A percentile compares a stretch with the other conserved stretches of the same genome.
Evolutionary conservation across 2,329 filamentous ascomycete species (phyloP).

Genomic region (Tolypocladium tundrense): DNA sequence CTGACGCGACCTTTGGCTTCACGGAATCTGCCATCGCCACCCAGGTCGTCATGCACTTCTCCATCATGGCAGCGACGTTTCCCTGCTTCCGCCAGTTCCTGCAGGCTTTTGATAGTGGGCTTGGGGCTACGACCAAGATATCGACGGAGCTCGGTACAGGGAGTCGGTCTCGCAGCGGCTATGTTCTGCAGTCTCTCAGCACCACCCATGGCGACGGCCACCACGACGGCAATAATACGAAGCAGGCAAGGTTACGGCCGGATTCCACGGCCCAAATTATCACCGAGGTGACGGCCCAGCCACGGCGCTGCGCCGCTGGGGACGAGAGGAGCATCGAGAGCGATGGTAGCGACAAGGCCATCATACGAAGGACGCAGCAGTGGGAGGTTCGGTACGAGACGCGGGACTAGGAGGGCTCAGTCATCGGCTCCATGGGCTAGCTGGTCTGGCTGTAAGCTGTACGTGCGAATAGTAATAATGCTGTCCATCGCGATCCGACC

Average conservation of each 20-base stretch:
- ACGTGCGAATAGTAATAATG: background rate
- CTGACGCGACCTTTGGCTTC: slow-evolving; percentile 1
- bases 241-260: background rate
- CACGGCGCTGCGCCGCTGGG: background rate
- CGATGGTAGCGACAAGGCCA: slow-evolving; percentile 8
- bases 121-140: slow-evolving; percentile 9
- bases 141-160: slow-evolving; percentile 1
- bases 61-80: slow-evolving; percentile 10
- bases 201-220: background rate
- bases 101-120: slow-evolving; percentile 8
- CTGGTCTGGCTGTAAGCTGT: background rate
- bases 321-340: slow-evolving; percentile 7
- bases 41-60: slow-evolving; percentile 10
- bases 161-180: slow-evolving; percentile 1
- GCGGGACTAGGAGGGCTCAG: background rate
- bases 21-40: slow-evolving; percentile 5
- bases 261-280: slow-evolving; percentile 1
- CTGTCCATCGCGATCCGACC: background rate
- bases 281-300: background rate
- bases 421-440: background rate
- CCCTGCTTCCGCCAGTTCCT: slow-evolving; percentile 10
- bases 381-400: slow-evolving; percentile 4
- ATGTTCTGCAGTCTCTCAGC: slow-evolving; percentile 5
- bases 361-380: slow-evolving; percentile 5
- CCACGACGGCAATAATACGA: background rate